Evolutionary conservation across 345 rosid genomes (phyloP), one percentile per base, ranked within the genome.

Genomic region (Populus ilicifolia): DNA sequence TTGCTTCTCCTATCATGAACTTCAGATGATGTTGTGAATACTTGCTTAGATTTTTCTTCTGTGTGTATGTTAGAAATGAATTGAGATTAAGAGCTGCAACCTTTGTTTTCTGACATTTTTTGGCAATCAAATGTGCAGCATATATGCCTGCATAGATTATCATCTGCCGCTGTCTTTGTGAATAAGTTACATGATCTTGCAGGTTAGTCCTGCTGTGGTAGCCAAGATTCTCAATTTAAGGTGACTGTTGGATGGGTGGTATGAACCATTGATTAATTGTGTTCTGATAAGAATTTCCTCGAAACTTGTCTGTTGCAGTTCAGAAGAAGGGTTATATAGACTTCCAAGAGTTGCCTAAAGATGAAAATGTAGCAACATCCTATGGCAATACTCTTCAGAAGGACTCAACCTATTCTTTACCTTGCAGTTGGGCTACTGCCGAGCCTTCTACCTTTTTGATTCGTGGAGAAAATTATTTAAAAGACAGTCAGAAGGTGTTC

Each of bases 171-270:
- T 75, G 87, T 86, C 71, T 75, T 92, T 5, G 93, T 92, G 80
- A 89, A 88, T 84, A 91, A 89, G 81, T 83, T 96, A 82, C 99
- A 93, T 35, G 97, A 90, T 44, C 86, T 92, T 59, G 90, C 97
- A 36, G 89, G 88, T 88, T 64, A 83, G 86, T 79, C 62, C 79
- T 48, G 48, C 41, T 63, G 48, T 17, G 10, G 59, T 29, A 43
- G 41, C 66, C 72, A 46, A 54, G 35, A 35, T 77, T 30, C 27
- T 54, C 29, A 29, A 21, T 7, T 44, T 23, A 43, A 76, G 59
- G 62, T 74, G 73, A 71, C 39, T 73, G 70, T 50, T 71, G 18
- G 38, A 63, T 78, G 21, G 44, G 52, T 44, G 27, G 27, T 48
- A 43, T 43, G 44, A 2, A 56, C 10, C 17, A 27, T 29, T 71